Base-by-base conservation (phyloP, 1,284 basidiomycete genomes). In the Trametes sp. region DNA sequence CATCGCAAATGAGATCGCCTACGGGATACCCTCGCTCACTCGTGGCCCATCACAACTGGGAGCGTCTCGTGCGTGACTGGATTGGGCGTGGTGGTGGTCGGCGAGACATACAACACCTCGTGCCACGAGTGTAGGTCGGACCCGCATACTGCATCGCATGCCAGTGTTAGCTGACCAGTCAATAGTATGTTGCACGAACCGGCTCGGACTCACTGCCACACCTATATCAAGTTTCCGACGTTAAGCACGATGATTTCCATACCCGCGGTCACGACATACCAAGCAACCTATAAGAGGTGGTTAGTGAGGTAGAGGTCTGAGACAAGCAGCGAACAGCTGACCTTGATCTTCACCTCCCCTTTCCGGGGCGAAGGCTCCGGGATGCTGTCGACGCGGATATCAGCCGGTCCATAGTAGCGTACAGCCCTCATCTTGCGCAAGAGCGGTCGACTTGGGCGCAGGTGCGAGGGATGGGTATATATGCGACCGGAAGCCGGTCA, bases 11-110 rank as follows among this genome's bases (percentile, higher is more conserved):
- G 31, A 23, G 28, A 50, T 41, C 16, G 6, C 16, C 24, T 10
- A 24, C 6, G 28, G 26, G 11, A 14, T 29, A n/a, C 19, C 1
- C 24, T 0, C 8, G 62, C 72, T 14, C 35, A 75, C 76, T 75
- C 76, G 53, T 77, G 75, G 0, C 76, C 76, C 52, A 78, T 63
- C n/a, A 63, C 67, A 31, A 77, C 59, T 0, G 75, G 74, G 2
- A 77, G 67, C 0, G 58, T 72, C 31, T 73, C 74, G 2, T 68
- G 64, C 1, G 76, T 76, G 26, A 75, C 58, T 0, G 67, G 53
- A 50, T 76, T 72, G 2, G 74, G 64, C 19, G 54, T 62, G 0
- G 67, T 63, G 14, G 64, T 29, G 13, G 64, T 69, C 2, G 75
- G 72, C 11, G 68, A 61, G 13, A 67, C 63, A 9, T 65, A 68